Base-by-base conservation (phyloP, 768 basidiomycete genomes). In the Phlegmacium glaucopus region DNA sequence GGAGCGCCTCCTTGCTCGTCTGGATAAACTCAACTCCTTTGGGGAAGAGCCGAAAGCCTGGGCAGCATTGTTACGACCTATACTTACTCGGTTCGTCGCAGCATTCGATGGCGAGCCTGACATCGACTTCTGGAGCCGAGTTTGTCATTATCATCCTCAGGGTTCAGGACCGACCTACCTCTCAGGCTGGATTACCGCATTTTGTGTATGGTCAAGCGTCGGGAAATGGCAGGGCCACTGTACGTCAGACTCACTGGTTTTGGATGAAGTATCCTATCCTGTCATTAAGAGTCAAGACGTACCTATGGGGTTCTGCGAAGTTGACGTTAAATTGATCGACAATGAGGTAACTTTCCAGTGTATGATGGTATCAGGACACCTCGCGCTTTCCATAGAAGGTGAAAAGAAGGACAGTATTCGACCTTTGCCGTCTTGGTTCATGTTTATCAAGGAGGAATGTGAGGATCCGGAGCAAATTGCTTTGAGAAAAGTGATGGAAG, bases 11-110 rank as follows among this genome's bases (percentile, higher is more conserved):
- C 57, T 69, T 6, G 4, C 32, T 3, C 61, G 73, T 9, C 45
- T 76, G 22, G 72, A 74, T 9, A 70, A 66, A 49, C 44, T 61
- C n/a, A 17, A 48, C 15, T 42, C 49, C 11, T 63, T 60, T 26
- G 61, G 58, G 15, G 15, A 43, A 9, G 61, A 65, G 27, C 56
- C 61, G 6, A 48, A 28, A 15, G 43, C 49, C 11, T 63, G 58
- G 57, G 54, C 54, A 9, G 36, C 34, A 8, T 51, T 61, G 36
- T 53, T 63, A 9, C 56, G 55, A 11, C 54, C 56, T 15, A 49
- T 63, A 16, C 25, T 58, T n/a, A 25, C 16, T 1, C 44, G 58
- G 17, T 59, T 63, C 40, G 56, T 61, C 1, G 40, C 17, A 4
- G 60, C 60, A 11, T 63, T 63, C 34, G 48, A 54, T 10, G 42